Evolutionary conservation across 257 asterid species (phyloP).

Genomic region (Rehmannia glutinosa): DNA sequence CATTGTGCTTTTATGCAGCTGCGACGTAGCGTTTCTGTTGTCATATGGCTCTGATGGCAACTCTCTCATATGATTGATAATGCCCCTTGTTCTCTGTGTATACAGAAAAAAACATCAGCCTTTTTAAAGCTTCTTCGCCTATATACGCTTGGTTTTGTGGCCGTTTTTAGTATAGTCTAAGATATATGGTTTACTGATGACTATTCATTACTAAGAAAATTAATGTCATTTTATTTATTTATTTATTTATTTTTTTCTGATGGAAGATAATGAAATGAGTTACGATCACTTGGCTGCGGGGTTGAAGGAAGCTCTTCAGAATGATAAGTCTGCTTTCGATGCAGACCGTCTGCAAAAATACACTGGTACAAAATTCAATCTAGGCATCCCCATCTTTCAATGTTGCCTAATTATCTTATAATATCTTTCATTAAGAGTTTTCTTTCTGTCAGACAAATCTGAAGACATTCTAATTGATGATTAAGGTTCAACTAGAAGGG

Average conservation of each 20-base stretch:
- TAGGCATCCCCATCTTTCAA: background rate
- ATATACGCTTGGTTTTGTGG: background rate
- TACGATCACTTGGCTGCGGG: slow-evolving; percentile 93
- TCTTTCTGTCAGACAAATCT: background rate
- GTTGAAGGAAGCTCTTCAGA: slow-evolving; percentile 70
- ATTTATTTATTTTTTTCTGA: background rate
- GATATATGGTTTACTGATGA: background rate
- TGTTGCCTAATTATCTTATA: background rate
- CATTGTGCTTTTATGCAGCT: background rate
- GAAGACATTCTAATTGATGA: background rate
- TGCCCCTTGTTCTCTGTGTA: background rate
- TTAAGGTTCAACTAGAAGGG: background rate
- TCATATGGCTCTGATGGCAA: background rate
- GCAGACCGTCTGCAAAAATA: slow-evolving; percentile 86
- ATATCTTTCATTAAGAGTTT: background rate
- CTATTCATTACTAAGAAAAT: background rate
- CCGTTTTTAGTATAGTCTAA: background rate
- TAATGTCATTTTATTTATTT: background rate
- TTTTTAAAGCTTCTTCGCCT: background rate
- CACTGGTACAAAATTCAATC: slow-evolving; percentile 48
- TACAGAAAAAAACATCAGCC: background rate
- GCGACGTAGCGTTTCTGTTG: background rate
- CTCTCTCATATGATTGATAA: background rate
- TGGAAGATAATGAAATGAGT: slow-evolving; percentile 71
- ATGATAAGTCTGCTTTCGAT: slow-evolving; percentile 81